A percentile compares a stretch with the other conserved stretches of the same genome.
Conservation (phyloP, 2,329 filamentous ascomycete species). For the Sarocladium oryzae region DNA sequence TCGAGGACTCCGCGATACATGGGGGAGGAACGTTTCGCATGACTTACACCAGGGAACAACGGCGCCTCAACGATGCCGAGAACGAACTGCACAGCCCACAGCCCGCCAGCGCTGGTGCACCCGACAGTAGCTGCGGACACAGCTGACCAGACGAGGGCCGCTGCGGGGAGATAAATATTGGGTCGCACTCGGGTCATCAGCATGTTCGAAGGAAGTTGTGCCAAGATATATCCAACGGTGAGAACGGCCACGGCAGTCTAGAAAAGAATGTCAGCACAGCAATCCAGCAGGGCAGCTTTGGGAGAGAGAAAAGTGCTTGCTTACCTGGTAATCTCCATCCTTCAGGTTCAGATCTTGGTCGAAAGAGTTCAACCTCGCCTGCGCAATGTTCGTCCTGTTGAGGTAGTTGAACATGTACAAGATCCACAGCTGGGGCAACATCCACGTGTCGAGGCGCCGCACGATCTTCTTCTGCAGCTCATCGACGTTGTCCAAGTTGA, state of each 20-base stretch:
- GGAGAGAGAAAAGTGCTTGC: no score
- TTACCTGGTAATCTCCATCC: slow-evolving; percentile 11
- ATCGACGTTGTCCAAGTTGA: neutral
- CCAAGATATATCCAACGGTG: slow-evolving; percentile 11
- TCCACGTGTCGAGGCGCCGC: slow-evolving; percentile 14
- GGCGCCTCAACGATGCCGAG: slow-evolving; percentile 15
- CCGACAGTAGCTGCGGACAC: slow-evolving; percentile 18
- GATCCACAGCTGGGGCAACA: slow-evolving; percentile 16
- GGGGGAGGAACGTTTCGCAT: no score
- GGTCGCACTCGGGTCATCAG: slow-evolving; percentile 13
- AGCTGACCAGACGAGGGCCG: slow-evolving; percentile 12
- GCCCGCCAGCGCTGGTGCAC: slow-evolving; percentile 18
- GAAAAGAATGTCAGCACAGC: neutral
- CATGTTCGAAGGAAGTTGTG: slow-evolving; percentile 17
- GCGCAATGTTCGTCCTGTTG: slow-evolving; percentile 16
- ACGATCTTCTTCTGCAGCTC: slow-evolving; percentile 14
- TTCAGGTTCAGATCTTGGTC: slow-evolving; percentile 5
- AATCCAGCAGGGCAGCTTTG: no score
- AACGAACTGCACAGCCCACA: slow-evolving; percentile 13
- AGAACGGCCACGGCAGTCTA: slow-evolving; percentile 10
- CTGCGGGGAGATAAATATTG: slow-evolving; percentile 13
- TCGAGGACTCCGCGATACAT: no score
- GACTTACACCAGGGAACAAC: slow-evolving; percentile 14
- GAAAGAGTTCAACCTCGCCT: slow-evolving; percentile 10
- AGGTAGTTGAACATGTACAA: slow-evolving; percentile 18